Evolutionary conservation across 108 stramenopile species (phyloP).

Genomic region (Nitzschia putrida): DNA sequence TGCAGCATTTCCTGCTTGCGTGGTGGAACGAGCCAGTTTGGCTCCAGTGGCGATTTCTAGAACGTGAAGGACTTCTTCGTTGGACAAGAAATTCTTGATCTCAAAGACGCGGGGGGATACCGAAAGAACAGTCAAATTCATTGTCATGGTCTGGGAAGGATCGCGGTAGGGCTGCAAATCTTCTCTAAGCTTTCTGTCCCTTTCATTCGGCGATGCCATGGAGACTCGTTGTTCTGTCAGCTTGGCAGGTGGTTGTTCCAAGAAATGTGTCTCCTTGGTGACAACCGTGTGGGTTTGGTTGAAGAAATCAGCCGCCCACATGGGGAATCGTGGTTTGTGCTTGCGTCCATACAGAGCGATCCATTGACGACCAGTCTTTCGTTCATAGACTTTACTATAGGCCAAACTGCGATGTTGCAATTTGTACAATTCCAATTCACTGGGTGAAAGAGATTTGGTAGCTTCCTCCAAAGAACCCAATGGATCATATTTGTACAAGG

Average conservation of each 20-base stretch:
- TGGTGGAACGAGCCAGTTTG: constrained; percentile 38
- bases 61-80: constrained; percentile 57
- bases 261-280: constrained; percentile 55
- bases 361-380: constrained; percentile 52
- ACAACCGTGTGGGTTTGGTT: constrained; percentile 44
- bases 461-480: constrained; percentile 48
- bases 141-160: constrained; percentile 26
- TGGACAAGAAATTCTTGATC: constrained; percentile 55
- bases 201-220: background rate
- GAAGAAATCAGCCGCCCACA: constrained; percentile 60
- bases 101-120: constrained; percentile 64
- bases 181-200: constrained; percentile 35
- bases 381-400: constrained; percentile 43
- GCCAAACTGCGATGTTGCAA: constrained; percentile 50
- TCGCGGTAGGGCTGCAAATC: constrained; percentile 48
- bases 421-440: constrained; percentile 42
- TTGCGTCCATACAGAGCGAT: constrained; percentile 44
- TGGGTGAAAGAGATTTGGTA: constrained; percentile 30
- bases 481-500: constrained; percentile 70
- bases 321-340: constrained; percentile 33
- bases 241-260: constrained; percentile 31
- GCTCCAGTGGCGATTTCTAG: constrained; percentile 38
- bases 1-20: constrained; percentile 12
- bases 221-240: constrained; percentile 3
- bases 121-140: constrained; percentile 48